Base-by-base conservation (phyloP, 2,329 filamentous ascomycete species). In the Fulvia fulva region DNA sequence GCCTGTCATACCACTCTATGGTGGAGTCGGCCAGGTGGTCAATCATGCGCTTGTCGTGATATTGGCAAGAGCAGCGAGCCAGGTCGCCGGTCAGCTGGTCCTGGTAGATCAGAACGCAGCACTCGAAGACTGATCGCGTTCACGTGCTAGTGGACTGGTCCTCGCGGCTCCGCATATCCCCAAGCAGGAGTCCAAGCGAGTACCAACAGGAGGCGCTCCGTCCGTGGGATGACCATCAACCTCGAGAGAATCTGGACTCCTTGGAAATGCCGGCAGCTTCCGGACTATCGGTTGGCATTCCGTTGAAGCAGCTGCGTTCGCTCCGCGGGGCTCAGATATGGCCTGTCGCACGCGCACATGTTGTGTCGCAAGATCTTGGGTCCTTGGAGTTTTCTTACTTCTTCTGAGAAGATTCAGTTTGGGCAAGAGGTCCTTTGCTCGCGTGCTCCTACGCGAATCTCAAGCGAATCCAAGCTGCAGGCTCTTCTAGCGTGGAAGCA, bases 1-100 rank as follows among this genome's bases (percentile, higher is more conserved):
- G 43, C 67, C 68, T 4, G 41, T 56, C 14, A 63, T 59, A 50
- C 57, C 65, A 4, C 37, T 67, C n/a, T 70, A 69, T 47, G 67
- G 68, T 11, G 68, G 68, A 11, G 59, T 65, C 14, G 65, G 67
- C 5, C n/a, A 32, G 34, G 47, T 65, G 14, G 66, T 69, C 44
- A 59, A 61, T n/a, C 68, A 68, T 26, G 56, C 68, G 12, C 50
- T 65, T 12, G 51, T 67, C 14, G 49, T 67, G 1, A 41, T 68
- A 1, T 32, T 66, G 12, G 64, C 64, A 16, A 47, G 52, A 34
- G 44, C 19, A 16, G 45, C 55, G 1, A 49, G 43, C n/a, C 52
- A 32, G 37, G 55, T 50, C 12, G 50, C 51, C 12, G 64, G 61
- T 12, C 61, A 55, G 26, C 51, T 67, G 41, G 50, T 65, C 7